Conservation (phyloP, 331 rosid species). For the Pyracantha coccinea region DNA sequence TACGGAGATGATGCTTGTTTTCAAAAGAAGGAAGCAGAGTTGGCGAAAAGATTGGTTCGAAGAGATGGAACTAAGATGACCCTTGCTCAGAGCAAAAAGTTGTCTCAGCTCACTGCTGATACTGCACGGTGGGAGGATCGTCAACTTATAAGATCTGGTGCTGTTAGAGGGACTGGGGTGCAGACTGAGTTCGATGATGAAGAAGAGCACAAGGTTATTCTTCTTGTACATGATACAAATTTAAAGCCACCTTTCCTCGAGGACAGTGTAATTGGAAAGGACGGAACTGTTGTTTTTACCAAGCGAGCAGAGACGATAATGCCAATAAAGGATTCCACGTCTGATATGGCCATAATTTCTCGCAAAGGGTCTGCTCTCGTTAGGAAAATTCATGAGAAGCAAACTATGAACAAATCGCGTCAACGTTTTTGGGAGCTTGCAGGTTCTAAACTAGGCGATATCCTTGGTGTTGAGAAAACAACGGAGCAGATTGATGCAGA, state of each 20-base stretch:
- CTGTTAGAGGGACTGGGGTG: constrained; percentile 86
- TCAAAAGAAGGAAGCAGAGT: constrained; percentile 96
- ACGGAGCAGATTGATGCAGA: constrained; percentile 96
- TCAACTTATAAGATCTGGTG: constrained; percentile 91
- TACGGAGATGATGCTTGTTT: constrained; percentile 79
- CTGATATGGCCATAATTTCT: constrained; percentile 97
- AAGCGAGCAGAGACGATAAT: constrained; percentile 93
- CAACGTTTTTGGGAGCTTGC: constrained; percentile 99
- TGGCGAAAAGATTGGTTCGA: constrained; percentile 82
- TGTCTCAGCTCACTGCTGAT: constrained; percentile 91
- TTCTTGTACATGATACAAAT: constrained; percentile 96
- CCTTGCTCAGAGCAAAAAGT: constrained; percentile 79
- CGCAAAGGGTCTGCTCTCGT: constrained; percentile 87
- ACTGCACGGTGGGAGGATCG: constrained; percentile 95
- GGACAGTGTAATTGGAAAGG: constrained; percentile 33
- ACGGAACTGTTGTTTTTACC: constrained; percentile 55
- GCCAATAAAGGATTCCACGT: constrained; percentile 96
- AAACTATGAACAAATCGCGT: constrained; percentile 75
- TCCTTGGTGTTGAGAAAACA: constrained; percentile 87
- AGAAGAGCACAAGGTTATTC: constrained; percentile 90
- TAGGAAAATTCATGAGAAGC: constrained; percentile 82
- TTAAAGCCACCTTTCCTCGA: constrained; percentile 95
- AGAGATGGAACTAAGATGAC: constrained; percentile 96
- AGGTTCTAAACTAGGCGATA: constrained; percentile 95
- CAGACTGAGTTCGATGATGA: constrained; percentile 92